Conservation (phyloP, 2,329 filamentous ascomycete genomes). For the Clarireedia hainanense region DNA sequence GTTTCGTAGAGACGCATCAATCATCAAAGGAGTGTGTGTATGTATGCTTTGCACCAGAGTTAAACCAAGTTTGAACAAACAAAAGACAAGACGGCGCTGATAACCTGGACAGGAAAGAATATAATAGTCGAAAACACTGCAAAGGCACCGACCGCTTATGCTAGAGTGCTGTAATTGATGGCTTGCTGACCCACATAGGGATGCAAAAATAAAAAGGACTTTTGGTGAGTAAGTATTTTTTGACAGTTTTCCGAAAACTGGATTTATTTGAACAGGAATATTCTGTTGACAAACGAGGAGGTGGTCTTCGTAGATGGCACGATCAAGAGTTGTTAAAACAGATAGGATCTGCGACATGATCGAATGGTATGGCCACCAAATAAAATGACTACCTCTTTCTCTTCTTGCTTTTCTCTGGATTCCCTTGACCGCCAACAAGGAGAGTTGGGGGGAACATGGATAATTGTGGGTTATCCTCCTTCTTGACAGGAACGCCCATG, state of each 20-base stretch:
- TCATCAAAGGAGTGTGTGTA: neutral
- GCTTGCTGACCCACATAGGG: neutral
- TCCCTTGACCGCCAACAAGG: slow-evolving; percentile 27
- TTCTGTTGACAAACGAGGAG: neutral
- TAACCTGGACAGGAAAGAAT: neutral
- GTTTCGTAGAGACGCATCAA: neutral
- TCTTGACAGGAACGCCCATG: slow-evolving; percentile 59
- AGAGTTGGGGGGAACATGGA: slow-evolving; percentile 26
- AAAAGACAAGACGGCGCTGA: neutral
- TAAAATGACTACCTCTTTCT: slow-evolving; percentile 47
- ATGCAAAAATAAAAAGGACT: neutral
- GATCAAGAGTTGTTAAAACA: neutral
- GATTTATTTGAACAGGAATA: neutral
- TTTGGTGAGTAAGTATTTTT: neutral
- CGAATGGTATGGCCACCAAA: neutral
- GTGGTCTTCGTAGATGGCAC: neutral
- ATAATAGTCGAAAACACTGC: neutral
- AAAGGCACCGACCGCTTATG: neutral
- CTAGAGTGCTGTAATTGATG: neutral
- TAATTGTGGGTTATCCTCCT: slow-evolving; percentile 40
- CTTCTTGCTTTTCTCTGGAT: slow-evolving; percentile 58
- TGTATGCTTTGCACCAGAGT: neutral
- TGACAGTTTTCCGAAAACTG: neutral
- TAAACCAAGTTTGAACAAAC: neutral
- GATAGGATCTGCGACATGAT: neutral